A percentile compares a stretch with the other conserved stretches of the same genome.
Conservation (phyloP, 192 early-diverging fungal genomes). For the Podila verticillata region DNA sequence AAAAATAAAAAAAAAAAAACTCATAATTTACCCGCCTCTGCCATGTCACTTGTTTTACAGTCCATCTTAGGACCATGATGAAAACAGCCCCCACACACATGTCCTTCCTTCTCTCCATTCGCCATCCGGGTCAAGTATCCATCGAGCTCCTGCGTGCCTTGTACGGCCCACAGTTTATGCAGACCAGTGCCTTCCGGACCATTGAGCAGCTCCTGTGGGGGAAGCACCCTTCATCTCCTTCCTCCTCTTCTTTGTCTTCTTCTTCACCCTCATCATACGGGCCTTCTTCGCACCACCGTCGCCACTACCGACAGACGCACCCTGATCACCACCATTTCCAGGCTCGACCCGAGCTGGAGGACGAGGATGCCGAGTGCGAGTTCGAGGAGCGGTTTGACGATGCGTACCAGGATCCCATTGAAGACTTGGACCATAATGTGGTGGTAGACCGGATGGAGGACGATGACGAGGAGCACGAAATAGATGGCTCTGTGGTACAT, state of each 20-base stretch:
- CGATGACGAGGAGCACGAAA: too few species aligned
- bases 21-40: neutral
- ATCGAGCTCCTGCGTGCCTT: constrained; percentile 36
- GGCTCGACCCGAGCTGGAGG: too few species aligned
- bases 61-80: constrained; percentile 46
- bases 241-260: neutral
- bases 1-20: neutral
- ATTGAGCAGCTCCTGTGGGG: constrained; percentile 48
- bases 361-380: too few species aligned
- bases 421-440: too few species aligned
- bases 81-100: constrained; percentile 46
- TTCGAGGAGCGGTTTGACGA: too few species aligned
- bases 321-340: too few species aligned
- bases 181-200: constrained; percentile 36
- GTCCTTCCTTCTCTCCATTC: constrained; percentile 48
- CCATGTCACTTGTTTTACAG: neutral
- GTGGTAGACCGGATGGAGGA: too few species aligned
- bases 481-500: too few species aligned
- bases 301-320: too few species aligned
- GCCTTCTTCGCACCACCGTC: too few species aligned
- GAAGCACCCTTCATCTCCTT: neutral
- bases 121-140: constrained; percentile 43
- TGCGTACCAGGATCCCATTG: too few species aligned
- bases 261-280: too few species aligned
- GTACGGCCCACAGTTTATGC: constrained; percentile 46